These are phyloP conservation scores for Tephrocybe sp. DNA, from an alignment of 768 basidiomycete species.

Conservation along the genomic window DNA sequence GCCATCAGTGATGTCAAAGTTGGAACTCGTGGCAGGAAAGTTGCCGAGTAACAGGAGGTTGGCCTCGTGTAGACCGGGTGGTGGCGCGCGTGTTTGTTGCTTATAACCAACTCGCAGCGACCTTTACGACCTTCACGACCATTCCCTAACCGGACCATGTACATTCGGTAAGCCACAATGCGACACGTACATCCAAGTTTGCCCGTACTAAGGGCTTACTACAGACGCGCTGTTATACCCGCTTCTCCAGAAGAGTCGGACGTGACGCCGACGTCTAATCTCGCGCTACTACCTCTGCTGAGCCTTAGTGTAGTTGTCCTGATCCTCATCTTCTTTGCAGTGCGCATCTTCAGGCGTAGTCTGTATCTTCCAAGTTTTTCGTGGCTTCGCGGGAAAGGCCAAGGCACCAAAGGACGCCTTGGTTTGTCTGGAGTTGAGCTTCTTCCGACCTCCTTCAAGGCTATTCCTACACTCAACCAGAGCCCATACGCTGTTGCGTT, in stretches of 20 bases:
- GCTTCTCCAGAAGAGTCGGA: slow-evolving; percentile 7
- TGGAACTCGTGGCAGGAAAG: slow-evolving; percentile 10
- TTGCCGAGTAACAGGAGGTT: slow-evolving; percentile 2
- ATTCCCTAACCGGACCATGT: slow-evolving; percentile 9
- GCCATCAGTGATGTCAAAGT: background rate
- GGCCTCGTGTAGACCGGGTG: slow-evolving; percentile 18
- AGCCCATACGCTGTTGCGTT: slow-evolving; percentile 18
- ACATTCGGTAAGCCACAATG: slow-evolving; percentile 11
- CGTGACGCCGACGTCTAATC: slow-evolving; percentile 9
- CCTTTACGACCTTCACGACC: slow-evolving; percentile 15
- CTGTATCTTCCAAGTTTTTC: slow-evolving; percentile 15
- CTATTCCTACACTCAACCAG: slow-evolving; percentile 11
- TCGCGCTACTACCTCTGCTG: slow-evolving; percentile 16
- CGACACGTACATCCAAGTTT: background rate
- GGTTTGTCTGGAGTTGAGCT: slow-evolving; percentile 20
- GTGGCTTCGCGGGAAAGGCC: slow-evolving; percentile 22
- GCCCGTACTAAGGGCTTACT: slow-evolving; percentile 1
- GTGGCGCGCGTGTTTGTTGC: slow-evolving; percentile 11
- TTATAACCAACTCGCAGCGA: slow-evolving; percentile 12
- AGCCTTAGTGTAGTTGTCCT: slow-evolving; percentile 15
- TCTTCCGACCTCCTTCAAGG: slow-evolving; percentile 20
- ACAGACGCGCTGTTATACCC: slow-evolving; percentile 15
- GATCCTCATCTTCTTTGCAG: slow-evolving; percentile 15
- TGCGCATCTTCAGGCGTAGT: slow-evolving; percentile 16
- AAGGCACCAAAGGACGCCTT: slow-evolving; percentile 16